Conservation (phyloP, 176 grass and related monocot genomes). For the Hordeum marinum region DNA sequence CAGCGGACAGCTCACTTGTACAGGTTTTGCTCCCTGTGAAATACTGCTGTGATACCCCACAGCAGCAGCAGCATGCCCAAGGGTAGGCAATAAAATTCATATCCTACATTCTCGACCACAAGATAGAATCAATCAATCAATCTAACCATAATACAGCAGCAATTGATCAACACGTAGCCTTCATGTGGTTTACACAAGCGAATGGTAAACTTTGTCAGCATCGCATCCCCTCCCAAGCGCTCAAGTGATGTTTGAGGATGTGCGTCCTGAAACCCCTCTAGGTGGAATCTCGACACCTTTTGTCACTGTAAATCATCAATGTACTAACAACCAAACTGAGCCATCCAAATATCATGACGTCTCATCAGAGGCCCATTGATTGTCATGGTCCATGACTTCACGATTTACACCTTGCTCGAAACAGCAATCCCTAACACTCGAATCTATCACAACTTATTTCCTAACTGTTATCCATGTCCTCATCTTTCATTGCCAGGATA, state of each 20-base stretch:
- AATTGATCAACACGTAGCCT: not conserved
- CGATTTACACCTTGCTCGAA: conserved; percentile 28
- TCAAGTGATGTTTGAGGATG: conserved; percentile 35
- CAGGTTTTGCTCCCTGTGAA: conserved; percentile 1
- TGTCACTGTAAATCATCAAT: conserved; percentile 25
- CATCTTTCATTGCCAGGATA: conserved; percentile 57
- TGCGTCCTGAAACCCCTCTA: not conserved
- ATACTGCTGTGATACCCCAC: conserved; percentile 5
- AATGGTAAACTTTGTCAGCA: conserved; percentile 49
- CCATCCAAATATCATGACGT: conserved; percentile 20
- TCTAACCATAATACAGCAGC: conserved; percentile 34
- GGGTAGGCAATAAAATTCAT: conserved; percentile 49
- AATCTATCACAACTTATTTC: conserved; percentile 26
- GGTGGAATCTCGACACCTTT: conserved; percentile 5
- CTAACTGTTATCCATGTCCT: conserved; percentile 73
- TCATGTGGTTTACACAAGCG: conserved; percentile 49
- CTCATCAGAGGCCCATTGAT: conserved; percentile 20
- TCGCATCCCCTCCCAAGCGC: conserved; percentile 26
- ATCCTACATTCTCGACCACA: conserved; percentile 42
- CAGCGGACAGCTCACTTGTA: conserved; percentile 10
- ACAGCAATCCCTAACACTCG: not conserved
- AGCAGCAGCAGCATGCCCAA: conserved; percentile 33
- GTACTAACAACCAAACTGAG: conserved; percentile 26
- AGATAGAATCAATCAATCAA: conserved; percentile 33
- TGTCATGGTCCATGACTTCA: not conserved